These are phyloP conservation scores for Microthlaspi erraticum DNA, from an alignment of 345 rosid species.

Conservation along the genomic window DNA sequence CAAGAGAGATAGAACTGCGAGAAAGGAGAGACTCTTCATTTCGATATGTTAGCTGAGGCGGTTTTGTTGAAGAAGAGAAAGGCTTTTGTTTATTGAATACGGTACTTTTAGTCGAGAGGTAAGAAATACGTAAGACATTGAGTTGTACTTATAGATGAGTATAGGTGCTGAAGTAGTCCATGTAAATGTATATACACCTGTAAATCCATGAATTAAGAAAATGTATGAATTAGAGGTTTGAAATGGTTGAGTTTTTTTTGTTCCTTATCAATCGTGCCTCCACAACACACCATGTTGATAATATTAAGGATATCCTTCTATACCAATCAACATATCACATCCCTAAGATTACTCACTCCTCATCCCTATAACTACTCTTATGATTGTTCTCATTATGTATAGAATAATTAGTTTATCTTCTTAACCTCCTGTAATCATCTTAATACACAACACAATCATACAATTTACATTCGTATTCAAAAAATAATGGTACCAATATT, in stretches of 20 bases:
- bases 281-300: constrained; percentile 7
- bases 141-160: constrained; percentile 20
- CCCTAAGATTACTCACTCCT: no score
- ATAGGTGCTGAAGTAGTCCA: constrained; percentile 2
- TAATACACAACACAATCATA: no score
- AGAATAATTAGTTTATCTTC: no score
- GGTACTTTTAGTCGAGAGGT: constrained; percentile 19
- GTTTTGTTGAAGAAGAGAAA: background rate
- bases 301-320: no score
- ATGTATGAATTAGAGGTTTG: constrained; percentile 5
- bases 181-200: background rate
- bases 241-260: background rate
- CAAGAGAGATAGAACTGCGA: background rate
- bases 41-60: background rate
- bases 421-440: no score
- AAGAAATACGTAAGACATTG: background rate
- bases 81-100: background rate
- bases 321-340: no score
- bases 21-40: constrained; percentile 18
- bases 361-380: no score
- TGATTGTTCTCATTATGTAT: no score
- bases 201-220: background rate
- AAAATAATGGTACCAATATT: background rate
- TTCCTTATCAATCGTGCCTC: constrained; percentile 3
- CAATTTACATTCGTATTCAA: no score